A percentile compares a stretch with the other conserved stretches of the same genome.
Evolutionary conservation across 495 filamentous ascomycete genomes (phyloP).

Genomic region (Viridothelium virens): DNA sequence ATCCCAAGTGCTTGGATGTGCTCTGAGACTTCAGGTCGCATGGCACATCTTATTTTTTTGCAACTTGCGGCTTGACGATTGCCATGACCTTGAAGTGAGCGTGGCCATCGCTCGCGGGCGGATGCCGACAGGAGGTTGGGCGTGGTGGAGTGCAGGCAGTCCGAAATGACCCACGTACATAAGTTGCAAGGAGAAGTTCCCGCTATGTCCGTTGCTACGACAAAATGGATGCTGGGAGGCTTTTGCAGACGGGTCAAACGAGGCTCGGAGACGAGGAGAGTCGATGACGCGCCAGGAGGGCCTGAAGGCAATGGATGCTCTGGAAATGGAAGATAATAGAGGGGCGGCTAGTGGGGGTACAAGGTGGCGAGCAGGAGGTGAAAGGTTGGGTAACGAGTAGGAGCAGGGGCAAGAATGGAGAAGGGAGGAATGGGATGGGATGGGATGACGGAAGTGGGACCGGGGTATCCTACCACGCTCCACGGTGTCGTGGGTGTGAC

Average conservation of each 20-base stretch:
- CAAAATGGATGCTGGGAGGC: not conserved
- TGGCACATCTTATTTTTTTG: not conserved
- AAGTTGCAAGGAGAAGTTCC: not conserved
- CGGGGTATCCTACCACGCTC: not conserved
- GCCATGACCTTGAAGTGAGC: not conserved
- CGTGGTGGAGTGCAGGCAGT: not conserved
- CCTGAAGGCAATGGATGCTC: not conserved
- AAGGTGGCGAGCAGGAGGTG: not conserved
- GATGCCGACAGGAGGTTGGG: not conserved
- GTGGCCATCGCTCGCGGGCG: not conserved
- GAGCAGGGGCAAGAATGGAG: not conserved
- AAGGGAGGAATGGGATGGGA: not conserved
- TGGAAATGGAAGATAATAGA: not conserved
- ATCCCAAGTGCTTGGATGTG: not conserved
- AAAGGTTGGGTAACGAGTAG: not conserved
- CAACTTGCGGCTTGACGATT: conserved; percentile 5
- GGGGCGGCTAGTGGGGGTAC: not conserved
- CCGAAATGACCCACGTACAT: conserved; percentile 2
- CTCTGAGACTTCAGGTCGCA: not conserved
- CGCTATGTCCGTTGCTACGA: not conserved
- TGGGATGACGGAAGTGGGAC: conserved; percentile 5
- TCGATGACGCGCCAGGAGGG: not conserved
- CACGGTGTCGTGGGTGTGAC: too few species aligned
- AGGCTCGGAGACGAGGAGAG: not conserved
- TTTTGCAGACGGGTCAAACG: not conserved